Conservation (phyloP, 352 stramenopile genomes). For the Phytophthora pinifolia region DNA sequence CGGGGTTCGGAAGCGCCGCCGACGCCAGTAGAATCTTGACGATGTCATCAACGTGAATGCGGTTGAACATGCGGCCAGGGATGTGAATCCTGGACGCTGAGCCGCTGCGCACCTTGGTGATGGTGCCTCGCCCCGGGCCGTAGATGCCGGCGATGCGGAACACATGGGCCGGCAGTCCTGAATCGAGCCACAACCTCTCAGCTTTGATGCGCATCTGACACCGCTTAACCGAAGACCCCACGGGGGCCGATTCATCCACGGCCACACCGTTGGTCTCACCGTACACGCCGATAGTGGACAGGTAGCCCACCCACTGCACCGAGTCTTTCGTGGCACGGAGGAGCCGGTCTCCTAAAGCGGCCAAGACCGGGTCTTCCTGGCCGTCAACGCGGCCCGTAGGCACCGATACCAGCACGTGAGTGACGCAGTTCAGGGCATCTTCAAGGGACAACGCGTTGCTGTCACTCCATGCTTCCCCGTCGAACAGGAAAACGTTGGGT, state of each 20-base stretch:
- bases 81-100: slow-evolving; percentile 71
- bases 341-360: slow-evolving; percentile 42
- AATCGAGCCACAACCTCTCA: slow-evolving; percentile 77
- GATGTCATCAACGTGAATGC: slow-evolving; percentile 92
- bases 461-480: slow-evolving; percentile 55
- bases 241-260: slow-evolving; percentile 82
- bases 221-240: slow-evolving; percentile 59
- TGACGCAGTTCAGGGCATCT: slow-evolving; percentile 54
- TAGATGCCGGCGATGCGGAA: slow-evolving; percentile 94
- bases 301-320: slow-evolving; percentile 88
- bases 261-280: slow-evolving; percentile 83
- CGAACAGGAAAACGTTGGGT: slow-evolving; percentile 82
- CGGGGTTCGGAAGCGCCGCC: slow-evolving; percentile 53
- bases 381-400: slow-evolving; percentile 47
- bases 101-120: slow-evolving; percentile 78
- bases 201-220: slow-evolving; percentile 79
- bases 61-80: slow-evolving; percentile 80
- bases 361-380: slow-evolving; percentile 73
- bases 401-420: slow-evolving; percentile 80
- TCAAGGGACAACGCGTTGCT: slow-evolving; percentile 37
- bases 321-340: slow-evolving; percentile 40
- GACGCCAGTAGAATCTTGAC: slow-evolving; percentile 76
- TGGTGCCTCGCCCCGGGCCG: slow-evolving; percentile 76
- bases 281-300: slow-evolving; percentile 95
- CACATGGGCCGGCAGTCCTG: slow-evolving; percentile 70